These are phyloP conservation scores for Borovskyia barvae DNA, from an alignment of 208 protist genomes.

Conservation along the genomic window DNA sequence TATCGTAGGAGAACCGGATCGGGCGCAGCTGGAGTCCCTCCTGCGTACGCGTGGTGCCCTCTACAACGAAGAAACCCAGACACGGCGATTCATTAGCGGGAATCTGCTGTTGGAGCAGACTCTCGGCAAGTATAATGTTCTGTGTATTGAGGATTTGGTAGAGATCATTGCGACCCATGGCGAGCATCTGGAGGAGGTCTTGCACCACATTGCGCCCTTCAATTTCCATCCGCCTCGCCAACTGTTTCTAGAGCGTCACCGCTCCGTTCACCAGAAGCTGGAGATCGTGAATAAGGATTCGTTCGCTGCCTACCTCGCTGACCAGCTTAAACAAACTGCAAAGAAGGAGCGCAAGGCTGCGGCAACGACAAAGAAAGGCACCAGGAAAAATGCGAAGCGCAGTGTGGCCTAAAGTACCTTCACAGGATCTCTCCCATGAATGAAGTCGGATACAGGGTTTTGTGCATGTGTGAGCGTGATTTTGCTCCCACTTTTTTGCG, in stretches of 20 bases:
- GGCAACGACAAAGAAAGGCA: slow-evolving; percentile 9
- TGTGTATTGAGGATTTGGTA: slow-evolving; percentile 89
- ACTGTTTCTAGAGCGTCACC: slow-evolving; percentile 85
- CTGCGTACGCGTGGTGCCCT: slow-evolving; percentile 80
- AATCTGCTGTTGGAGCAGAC: slow-evolving; percentile 88
- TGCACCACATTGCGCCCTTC: slow-evolving; percentile 79
- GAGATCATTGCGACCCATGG: slow-evolving; percentile 59
- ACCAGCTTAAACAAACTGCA: slow-evolving; percentile 62
- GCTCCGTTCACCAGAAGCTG: slow-evolving; percentile 78
- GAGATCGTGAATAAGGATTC: slow-evolving; percentile 83
- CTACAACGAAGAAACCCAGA: slow-evolving; percentile 73
- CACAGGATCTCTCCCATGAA: background rate
- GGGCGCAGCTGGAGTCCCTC: slow-evolving; percentile 73
- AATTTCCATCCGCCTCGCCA: slow-evolving; percentile 89
- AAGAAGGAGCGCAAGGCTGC: slow-evolving; percentile 31
- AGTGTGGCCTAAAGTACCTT: too few relatives aligned
- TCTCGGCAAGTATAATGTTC: slow-evolving; percentile 78
- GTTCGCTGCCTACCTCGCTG: slow-evolving; percentile 77
- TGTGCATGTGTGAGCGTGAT: background rate
- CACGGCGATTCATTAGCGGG: slow-evolving; percentile 75
- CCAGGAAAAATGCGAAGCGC: slow-evolving; percentile 4
- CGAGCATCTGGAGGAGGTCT: slow-evolving; percentile 68
- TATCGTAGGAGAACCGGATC: slow-evolving; percentile 75
- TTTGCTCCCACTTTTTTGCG: background rate
- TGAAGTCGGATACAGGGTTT: background rate